Percentiles rank a stretch among this genome's conserved stretches.
Evolutionary conservation across 2,329 filamentous ascomycete genomes (phyloP).

Genomic region (Tolypocladium inflatum): DNA sequence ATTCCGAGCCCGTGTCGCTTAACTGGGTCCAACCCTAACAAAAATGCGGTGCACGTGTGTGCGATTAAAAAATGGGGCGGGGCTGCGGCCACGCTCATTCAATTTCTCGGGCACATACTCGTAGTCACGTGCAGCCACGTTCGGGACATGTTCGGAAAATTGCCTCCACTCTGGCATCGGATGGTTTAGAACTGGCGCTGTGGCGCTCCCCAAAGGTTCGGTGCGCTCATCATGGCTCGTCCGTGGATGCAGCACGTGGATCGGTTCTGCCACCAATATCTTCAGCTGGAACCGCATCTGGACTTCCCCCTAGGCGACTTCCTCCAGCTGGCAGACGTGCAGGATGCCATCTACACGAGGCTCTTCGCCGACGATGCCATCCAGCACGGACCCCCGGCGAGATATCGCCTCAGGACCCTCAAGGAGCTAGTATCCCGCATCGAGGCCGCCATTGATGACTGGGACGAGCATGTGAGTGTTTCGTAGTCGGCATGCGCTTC

Average conservation of each 20-base stretch:
- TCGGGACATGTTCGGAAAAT: background rate
- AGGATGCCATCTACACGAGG: conserved; percentile 54
- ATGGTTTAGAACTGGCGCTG: background rate
- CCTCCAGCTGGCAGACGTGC: conserved; percentile 52
- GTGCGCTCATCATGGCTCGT: background rate
- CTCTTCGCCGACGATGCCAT: conserved; percentile 55
- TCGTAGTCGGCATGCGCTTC: background rate
- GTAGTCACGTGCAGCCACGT: background rate
- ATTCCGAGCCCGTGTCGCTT: conserved; percentile 28
- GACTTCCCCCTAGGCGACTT: conserved; percentile 51
- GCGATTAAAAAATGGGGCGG: background rate
- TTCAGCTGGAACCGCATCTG: conserved; percentile 61
- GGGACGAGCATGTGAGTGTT: conserved; percentile 74
- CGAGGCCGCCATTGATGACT: conserved; percentile 67
- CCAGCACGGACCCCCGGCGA: conserved; percentile 49
- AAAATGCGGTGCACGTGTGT: conserved; percentile 2
- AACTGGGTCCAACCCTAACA: conserved; percentile 39
- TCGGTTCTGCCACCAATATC: conserved; percentile 64
- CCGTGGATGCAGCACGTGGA: conserved; percentile 16
- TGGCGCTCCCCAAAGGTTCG: background rate
- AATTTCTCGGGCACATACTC: background rate
- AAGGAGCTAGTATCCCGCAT: conserved; percentile 64
- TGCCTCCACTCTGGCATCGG: background rate
- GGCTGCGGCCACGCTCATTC: background rate
- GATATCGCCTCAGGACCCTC: conserved; percentile 63